These are phyloP conservation scores for Cladosporium colombiae DNA, from an alignment of 2,329 filamentous ascomycete genomes.

Conservation along the genomic window DNA sequence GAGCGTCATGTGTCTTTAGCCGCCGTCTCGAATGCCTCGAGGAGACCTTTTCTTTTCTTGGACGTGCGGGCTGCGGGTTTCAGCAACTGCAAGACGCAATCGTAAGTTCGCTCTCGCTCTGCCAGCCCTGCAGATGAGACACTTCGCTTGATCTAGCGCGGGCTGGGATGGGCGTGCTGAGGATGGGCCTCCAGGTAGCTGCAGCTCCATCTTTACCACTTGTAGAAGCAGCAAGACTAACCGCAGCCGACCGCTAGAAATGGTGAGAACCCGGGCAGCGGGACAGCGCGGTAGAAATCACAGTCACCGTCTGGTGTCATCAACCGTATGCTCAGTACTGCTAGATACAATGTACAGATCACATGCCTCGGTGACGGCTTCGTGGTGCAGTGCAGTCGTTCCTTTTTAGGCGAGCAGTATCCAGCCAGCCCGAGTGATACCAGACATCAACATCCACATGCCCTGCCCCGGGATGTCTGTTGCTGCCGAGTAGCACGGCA, in stretches of 20 bases:
- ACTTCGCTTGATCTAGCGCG: conserved; percentile 18
- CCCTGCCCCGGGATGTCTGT: conserved; percentile 1
- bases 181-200: background rate
- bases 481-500: conserved; percentile 10
- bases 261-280: background rate
- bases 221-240: background rate
- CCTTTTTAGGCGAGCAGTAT: background rate
- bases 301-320: background rate
- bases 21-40: background rate
- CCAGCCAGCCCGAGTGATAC: background rate
- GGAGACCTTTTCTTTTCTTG: background rate
- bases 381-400: conserved; percentile 3
- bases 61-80: background rate
- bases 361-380: background rate
- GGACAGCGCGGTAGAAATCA: background rate
- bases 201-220: background rate
- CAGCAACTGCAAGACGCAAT: background rate
- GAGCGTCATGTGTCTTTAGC: background rate
- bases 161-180: background rate
- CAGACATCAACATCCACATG: background rate
- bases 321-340: background rate
- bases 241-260: background rate
- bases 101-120: background rate
- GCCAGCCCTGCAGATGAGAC: conserved; percentile 19
- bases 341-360: background rate